phyloP scores from a whole-genome alignment of 192 early-diverging fungal genomes.

The Backusella psychrophila region DNA sequence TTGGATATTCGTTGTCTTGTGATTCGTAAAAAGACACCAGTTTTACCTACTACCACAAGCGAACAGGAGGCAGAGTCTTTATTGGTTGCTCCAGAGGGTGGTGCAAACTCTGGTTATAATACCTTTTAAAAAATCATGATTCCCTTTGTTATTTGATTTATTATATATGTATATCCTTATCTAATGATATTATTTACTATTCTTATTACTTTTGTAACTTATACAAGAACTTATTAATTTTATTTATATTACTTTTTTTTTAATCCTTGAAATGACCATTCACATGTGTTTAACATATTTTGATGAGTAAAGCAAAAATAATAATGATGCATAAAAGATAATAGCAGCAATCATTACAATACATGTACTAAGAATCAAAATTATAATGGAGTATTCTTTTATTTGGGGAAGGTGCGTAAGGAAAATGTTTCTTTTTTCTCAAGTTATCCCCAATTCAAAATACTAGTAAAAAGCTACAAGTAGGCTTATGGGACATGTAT shows the following conservation, averaged over 20 bases:
- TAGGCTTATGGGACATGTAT: too few relatives aligned
- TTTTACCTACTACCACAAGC: background rate
- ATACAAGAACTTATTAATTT: background rate
- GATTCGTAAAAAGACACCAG: slow-evolving; percentile 1
- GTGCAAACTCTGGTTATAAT: background rate
- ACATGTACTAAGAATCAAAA: too few relatives aligned
- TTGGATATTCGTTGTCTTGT: slow-evolving; percentile 81
- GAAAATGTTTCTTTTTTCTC: too few relatives aligned
- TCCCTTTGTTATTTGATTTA: background rate
- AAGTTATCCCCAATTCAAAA: too few relatives aligned
- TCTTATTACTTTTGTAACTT: background rate
- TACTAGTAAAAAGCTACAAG: too few relatives aligned
- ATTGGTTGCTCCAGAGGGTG: background rate
- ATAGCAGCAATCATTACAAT: background rate
- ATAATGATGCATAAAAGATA: background rate
- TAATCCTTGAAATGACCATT: background rate
- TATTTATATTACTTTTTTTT: background rate
- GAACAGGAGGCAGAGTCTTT: background rate
- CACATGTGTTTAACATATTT: background rate
- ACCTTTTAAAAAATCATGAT: background rate
- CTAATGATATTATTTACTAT: background rate
- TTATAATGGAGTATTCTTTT: too few relatives aligned
- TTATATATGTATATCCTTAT: background rate
- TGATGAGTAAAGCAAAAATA: background rate
- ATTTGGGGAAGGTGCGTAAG: too few relatives aligned